phyloP scores from a whole-genome alignment of 208 protist genomes.

The Phytomonas sp. region DNA sequence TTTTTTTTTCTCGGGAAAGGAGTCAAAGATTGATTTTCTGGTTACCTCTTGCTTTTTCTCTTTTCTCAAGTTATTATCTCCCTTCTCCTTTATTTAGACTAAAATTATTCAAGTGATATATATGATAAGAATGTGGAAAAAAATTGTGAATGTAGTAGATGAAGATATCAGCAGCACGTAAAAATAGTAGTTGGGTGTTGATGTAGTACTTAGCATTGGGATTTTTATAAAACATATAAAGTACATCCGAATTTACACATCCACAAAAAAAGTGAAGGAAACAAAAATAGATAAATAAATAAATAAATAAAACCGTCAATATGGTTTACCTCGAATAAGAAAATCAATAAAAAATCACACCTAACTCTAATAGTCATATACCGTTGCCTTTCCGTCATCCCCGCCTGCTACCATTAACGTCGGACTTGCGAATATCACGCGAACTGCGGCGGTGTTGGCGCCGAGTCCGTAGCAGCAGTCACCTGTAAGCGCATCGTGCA shows the following conservation, averaged over 20 bases:
- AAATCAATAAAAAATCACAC: neutral
- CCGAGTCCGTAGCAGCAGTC: constrained; percentile 74
- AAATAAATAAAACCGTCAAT: constrained; percentile 3
- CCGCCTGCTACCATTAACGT: constrained; percentile 47
- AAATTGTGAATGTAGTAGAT: too few relatives aligned
- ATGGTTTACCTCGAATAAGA: constrained; percentile 4
- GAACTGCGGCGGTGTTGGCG: constrained; percentile 60
- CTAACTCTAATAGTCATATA: constrained; percentile 36
- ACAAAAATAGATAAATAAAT: constrained; percentile 13
- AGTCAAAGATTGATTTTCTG: too few relatives aligned
- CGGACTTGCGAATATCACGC: constrained; percentile 48
- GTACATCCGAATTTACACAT: too few relatives aligned
- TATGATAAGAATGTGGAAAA: too few relatives aligned
- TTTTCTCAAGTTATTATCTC: too few relatives aligned
- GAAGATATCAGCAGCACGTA: too few relatives aligned
- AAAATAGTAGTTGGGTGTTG: too few relatives aligned
- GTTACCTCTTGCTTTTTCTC: too few relatives aligned
- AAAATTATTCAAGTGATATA: too few relatives aligned
- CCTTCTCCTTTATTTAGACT: too few relatives aligned
- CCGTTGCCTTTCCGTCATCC: constrained; percentile 80
- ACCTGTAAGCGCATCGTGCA: constrained; percentile 57
- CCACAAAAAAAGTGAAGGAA: constrained; percentile 13
- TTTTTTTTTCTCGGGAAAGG: constrained; percentile 14
- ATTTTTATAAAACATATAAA: too few relatives aligned
- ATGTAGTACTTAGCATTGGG: too few relatives aligned